Conservation (phyloP, 352 stramenopile genomes). For the Phytophthora europaea region DNA sequence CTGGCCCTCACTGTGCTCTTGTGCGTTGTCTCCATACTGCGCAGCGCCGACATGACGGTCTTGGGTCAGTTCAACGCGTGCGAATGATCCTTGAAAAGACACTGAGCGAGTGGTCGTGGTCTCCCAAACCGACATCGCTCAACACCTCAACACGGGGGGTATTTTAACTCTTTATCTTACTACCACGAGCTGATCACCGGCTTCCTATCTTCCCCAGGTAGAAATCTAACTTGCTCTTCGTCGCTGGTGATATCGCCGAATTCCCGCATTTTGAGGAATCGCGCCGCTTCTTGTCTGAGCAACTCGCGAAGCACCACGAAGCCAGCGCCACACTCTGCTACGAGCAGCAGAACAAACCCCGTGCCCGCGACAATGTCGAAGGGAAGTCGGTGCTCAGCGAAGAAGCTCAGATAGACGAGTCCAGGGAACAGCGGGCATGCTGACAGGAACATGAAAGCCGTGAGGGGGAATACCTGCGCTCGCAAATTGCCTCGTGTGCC, state of each 20-base stretch:
- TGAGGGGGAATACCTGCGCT: conserved; percentile 70
- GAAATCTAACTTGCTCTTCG: conserved; percentile 28
- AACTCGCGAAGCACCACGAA: conserved; percentile 60
- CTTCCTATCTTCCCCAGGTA: conserved; percentile 28
- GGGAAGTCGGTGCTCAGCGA: conserved; percentile 56
- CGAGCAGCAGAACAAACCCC: conserved; percentile 48
- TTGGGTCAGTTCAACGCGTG: not conserved
- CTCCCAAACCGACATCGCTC: not conserved
- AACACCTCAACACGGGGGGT: not conserved
- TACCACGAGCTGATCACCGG: conserved; percentile 19
- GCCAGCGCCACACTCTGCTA: conserved; percentile 48
- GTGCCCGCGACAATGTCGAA: conserved; percentile 60
- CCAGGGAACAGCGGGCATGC: conserved; percentile 66
- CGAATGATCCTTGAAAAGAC: conserved; percentile 32
- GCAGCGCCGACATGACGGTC: conserved; percentile 75
- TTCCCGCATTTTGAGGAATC: conserved; percentile 65
- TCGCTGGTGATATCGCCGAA: conserved; percentile 29
- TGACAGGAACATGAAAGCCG: conserved; percentile 75
- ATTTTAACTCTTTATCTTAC: conserved; percentile 11
- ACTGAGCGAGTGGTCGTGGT: conserved; percentile 18
- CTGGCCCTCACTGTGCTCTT: conserved; percentile 73
- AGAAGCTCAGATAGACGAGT: conserved; percentile 64
- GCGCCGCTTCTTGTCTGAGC: conserved; percentile 65
- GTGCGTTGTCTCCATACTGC: conserved; percentile 94
- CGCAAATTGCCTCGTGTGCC: conserved; percentile 66